Percentiles rank a stretch among this genome's conserved stretches.
phyloP scores from a whole-genome alignment of 768 basidiomycete genomes.

The Boletus pseudo-olivaceus region DNA sequence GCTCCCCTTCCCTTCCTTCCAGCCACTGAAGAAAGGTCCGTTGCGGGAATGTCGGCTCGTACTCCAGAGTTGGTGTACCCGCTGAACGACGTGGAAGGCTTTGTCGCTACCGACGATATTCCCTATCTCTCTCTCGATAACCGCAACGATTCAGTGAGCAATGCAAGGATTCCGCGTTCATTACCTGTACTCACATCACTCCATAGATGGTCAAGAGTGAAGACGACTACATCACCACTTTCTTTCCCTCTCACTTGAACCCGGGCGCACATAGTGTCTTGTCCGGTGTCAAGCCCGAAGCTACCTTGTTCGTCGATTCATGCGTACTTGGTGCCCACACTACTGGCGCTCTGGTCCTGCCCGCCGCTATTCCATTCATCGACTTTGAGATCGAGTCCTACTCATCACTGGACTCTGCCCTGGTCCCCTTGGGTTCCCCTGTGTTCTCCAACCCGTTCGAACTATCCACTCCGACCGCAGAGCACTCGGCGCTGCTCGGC shows the following conservation, averaged over 20 bases:
- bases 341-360: not conserved
- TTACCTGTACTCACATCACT: slow-evolving; percentile 6
- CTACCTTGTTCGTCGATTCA: slow-evolving; percentile 25
- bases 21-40: not conserved
- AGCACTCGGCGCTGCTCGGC: slow-evolving; percentile 11
- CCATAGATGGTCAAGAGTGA: slow-evolving; percentile 4
- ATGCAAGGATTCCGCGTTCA: not conserved
- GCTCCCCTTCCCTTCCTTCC: not conserved
- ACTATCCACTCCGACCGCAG: not conserved
- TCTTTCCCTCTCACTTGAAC: slow-evolving; percentile 20
- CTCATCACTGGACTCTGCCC: not conserved
- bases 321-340: slow-evolving; percentile 23
- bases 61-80: slow-evolving; percentile 23
- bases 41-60: not conserved
- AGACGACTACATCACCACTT: not conserved
- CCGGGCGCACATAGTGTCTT: slow-evolving; percentile 23
- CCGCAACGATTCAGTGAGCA: slow-evolving; percentile 18
- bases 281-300: slow-evolving; percentile 31
- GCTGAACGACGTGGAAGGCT: slow-evolving; percentile 11
- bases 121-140: slow-evolving; percentile 32
- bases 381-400: slow-evolving; percentile 12
- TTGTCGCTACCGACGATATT: slow-evolving; percentile 36
- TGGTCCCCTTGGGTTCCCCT: slow-evolving; percentile 23
- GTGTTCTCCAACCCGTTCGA: slow-evolving; percentile 33
- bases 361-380: slow-evolving; percentile 7